phyloP scores from a whole-genome alignment of 495 filamentous ascomycete genomes.

The Penicillium roqueforti region DNA sequence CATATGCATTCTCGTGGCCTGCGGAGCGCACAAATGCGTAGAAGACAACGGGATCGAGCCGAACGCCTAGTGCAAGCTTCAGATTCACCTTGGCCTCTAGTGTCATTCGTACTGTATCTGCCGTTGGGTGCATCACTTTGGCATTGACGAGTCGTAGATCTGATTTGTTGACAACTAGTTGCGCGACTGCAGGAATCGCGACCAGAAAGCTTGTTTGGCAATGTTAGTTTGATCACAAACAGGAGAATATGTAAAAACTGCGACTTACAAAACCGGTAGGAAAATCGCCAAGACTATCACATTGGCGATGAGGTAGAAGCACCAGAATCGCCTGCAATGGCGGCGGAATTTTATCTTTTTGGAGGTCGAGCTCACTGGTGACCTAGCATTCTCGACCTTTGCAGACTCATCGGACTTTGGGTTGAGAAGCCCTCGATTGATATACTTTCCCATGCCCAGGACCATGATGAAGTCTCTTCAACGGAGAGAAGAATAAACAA shows the following conservation, averaged over 20 bases:
- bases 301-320: slow-evolving; percentile 33
- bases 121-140: slow-evolving; percentile 28
- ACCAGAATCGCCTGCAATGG: slow-evolving; percentile 40
- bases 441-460: not conserved
- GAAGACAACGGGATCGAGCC: slow-evolving; percentile 31
- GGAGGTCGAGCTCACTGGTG: slow-evolving; percentile 11
- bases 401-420: slow-evolving; percentile 3
- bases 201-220: slow-evolving; percentile 34
- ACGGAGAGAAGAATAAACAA: not conserved
- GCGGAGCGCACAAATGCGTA: slow-evolving; percentile 26
- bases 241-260: too few relatives aligned
- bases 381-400: slow-evolving; percentile 18
- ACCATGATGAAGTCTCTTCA: not conserved
- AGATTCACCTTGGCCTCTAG: slow-evolving; percentile 33
- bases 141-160: slow-evolving; percentile 32
- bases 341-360: slow-evolving; percentile 20
- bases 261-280: slow-evolving; percentile 33
- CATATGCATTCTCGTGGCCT: slow-evolving; percentile 26
- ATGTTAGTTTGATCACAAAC: not conserved
- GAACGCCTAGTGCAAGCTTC: slow-evolving; percentile 29
- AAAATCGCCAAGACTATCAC: slow-evolving; percentile 40
- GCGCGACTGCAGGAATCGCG: slow-evolving; percentile 40
- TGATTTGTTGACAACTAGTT: slow-evolving; percentile 36
- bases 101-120: slow-evolving; percentile 29
- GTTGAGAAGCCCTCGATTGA: slow-evolving; percentile 3